Base-by-base conservation (phyloP, 306 rosid genomes). In the Oxytropis ochrocephala region DNA sequence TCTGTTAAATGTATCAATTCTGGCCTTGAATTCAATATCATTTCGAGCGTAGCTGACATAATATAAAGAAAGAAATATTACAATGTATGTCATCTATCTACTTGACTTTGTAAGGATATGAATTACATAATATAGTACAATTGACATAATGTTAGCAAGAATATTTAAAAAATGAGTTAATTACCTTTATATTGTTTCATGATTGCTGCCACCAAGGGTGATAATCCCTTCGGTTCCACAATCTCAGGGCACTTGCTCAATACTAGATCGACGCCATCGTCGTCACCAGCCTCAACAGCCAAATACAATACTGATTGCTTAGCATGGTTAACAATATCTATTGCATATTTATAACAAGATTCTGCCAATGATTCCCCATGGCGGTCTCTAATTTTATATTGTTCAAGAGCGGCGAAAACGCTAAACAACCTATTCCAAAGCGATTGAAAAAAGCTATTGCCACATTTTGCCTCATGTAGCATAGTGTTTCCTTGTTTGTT, bases 401-500 rank as follows among this genome's bases (percentile, higher is more conserved):
- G 1, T 10, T 72, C 42, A 47, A 21, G 8, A 3, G 11, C 18
- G 17, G 13, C 13, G 19, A 72, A 72, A 60, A 72, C n/a, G n/a
- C 38, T 6, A 0, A 35, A 16, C 50, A 14, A 11, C 0, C 1
- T n/a, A n/a, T n/a, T n/a, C n/a, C n/a, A n/a, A n/a, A n/a, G n/a
- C n/a, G n/a, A n/a, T n/a, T n/a, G n/a, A n/a, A n/a, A n/a, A n/a
- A n/a, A 33, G 7, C 3, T 7, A 2, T 12, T 2, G 21, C 30
- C 5, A 47, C 56, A 10, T 11, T 3, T 6, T 49, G 69, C 76
- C 30, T 72, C 76, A 17, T 72, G 76, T 0, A 73, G 42, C 64
- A 73, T 6, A 1, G 1, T 52, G 72, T 73, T 73, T 0, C 55
- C 56, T 41, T 52, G 46, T 0, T 0, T 0, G 29, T 73, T 73